Evolutionary conservation across 108 stramenopile species (phyloP), one percentile per base, ranked within the genome.

Genomic region (Asterionellopsis glacialis): DNA sequence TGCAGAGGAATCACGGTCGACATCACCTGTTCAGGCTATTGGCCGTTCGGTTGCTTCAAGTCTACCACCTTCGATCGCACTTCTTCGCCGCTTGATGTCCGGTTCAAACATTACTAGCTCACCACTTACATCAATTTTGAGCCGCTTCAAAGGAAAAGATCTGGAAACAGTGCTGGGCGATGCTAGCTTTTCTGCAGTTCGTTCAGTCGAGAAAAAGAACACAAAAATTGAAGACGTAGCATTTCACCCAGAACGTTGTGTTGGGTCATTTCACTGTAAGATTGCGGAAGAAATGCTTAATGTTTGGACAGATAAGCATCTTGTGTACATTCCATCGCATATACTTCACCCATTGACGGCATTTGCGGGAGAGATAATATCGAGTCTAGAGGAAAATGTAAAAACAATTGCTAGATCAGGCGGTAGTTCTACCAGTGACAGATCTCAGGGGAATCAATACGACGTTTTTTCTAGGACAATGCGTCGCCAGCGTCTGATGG

Each of bases 41-140:
- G 70, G 71, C 33, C 72, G 86, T 55, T 74, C 66, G 24, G 76
- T 79, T 14, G 87, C 88, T 40, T 80, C 86, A 18, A 81, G 82
- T 57, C 60, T 93, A 16, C 88, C 88, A 22, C 79, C 86, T 23
- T 73, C 67, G 6, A 57, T 81, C 14, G 45, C 82, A 0, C 56
- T 93, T 27, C 61, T 93, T 22, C 77, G 82, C 26, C 79, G 82
- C 21, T 65, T 92, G 0, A 60, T 81, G 15, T 74, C 85, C 14
- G 66, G 67, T 21, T 67, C 73, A 11, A 49, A 72, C 12, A 58
- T 81, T 33, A 55, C 72, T 18, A 72, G 81, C 45, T 66, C n/a
- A 47, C 65, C 14, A 59, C 33, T 33, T 7, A 33, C 33, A 33
- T 33, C 33, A 33, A 33, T 74, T 24, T 69, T 91, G 63, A 69